Conservation (phyloP, 2,329 filamentous ascomycete genomes). For the Metarhizium brunneum region DNA sequence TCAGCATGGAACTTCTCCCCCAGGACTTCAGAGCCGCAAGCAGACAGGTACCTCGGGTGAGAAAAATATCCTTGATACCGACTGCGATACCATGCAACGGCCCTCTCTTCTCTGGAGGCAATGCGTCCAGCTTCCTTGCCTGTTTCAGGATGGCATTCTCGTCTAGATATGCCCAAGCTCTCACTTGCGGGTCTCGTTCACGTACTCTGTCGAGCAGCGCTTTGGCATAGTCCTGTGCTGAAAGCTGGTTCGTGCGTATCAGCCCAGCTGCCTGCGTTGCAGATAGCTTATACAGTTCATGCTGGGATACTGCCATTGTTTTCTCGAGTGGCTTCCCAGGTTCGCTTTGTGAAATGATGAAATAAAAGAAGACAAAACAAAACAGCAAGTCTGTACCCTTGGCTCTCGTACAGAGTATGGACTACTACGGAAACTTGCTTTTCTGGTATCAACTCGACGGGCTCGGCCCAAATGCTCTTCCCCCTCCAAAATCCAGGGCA, state of each 20-base stretch:
- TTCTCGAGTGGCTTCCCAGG: neutral
- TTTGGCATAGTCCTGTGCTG: conserved; percentile 38
- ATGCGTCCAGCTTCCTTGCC: conserved; percentile 38
- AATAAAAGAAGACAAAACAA: neutral
- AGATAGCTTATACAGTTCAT: conserved; percentile 2
- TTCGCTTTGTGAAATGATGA: neutral
- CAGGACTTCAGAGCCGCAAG: neutral
- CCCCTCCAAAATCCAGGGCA: neutral
- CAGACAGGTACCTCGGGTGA: conserved; percentile 36
- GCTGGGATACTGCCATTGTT: conserved; percentile 2
- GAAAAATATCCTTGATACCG: conserved; percentile 53
- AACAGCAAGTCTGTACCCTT: neutral
- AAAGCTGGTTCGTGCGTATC: conserved; percentile 20
- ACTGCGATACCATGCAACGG: conserved; percentile 48
- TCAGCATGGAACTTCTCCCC: neutral
- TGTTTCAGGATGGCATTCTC: conserved; percentile 36
- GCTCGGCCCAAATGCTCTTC: neutral
- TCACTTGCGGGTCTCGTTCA: conserved; percentile 32
- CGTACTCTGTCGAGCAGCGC: conserved; percentile 37
- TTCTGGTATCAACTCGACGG: neutral
- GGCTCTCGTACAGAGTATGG: neutral
- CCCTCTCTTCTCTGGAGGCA: conserved; percentile 38
- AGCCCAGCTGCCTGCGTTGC: conserved; percentile 6
- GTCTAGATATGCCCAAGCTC: conserved; percentile 42
- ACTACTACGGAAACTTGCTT: neutral